Evolutionary conservation across 2,329 filamentous ascomycete genomes (phyloP).

Genomic region (Penicillium sp.): DNA sequence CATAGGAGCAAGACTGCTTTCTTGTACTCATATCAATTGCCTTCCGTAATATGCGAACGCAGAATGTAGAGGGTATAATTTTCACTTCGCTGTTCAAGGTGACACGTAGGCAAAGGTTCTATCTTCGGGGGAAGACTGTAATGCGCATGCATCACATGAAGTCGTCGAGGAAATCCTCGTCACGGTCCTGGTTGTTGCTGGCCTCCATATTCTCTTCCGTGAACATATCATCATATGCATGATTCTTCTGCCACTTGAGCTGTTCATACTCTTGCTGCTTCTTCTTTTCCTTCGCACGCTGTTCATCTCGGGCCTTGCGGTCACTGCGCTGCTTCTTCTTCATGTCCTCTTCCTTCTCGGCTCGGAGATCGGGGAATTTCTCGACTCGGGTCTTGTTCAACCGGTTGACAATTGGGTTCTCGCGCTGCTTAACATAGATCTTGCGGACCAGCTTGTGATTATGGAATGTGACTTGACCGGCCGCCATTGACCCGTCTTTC

Average conservation of each 20-base stretch:
- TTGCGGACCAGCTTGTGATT: constrained; percentile 74
- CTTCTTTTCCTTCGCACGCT: constrained; percentile 34
- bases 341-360: constrained; percentile 70
- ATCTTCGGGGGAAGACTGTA: not conserved
- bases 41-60: not conserved
- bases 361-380: constrained; percentile 70
- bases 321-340: constrained; percentile 65
- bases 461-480: constrained; percentile 90
- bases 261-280: constrained; percentile 67
- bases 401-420: constrained; percentile 90
- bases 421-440: constrained; percentile 66
- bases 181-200: constrained; percentile 77
- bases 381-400: constrained; percentile 94
- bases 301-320: constrained; percentile 34
- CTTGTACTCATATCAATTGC: not conserved
- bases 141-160: constrained; percentile 61
- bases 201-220: constrained; percentile 67
- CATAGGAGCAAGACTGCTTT: not conserved
- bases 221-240: constrained; percentile 91
- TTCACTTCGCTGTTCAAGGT: not conserved
- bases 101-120: not conserved
- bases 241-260: constrained; percentile 90
- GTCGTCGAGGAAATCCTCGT: constrained; percentile 68
- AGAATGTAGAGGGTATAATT: constrained; percentile 5
- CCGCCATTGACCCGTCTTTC: constrained; percentile 92